A percentile compares a stretch with the other conserved stretches of the same genome.
These are phyloP conservation scores for Maudiozyma humilis DNA, from an alignment of 1,139 yeast genomes.

Conservation along the genomic window DNA sequence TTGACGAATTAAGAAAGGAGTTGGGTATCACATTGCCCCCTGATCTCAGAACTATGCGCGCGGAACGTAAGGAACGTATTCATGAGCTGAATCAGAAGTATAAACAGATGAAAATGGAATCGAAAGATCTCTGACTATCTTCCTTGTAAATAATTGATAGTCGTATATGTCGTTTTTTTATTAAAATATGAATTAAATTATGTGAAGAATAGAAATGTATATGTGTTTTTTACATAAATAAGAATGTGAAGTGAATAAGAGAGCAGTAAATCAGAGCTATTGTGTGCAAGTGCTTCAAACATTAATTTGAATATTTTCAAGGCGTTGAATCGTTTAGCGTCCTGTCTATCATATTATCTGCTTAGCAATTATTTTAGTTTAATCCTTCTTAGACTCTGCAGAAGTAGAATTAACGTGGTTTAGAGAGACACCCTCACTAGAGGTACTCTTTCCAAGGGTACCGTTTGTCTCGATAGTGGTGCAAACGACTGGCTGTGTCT, in stretches of 20 bases:
- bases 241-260: not conserved
- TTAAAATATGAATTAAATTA: slow-evolving; percentile 1
- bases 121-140: not conserved
- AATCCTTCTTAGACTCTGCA: not conserved
- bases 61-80: slow-evolving; percentile 21
- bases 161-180: not conserved
- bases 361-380: no score
- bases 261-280: no score
- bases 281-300: no score
- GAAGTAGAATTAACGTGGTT: slow-evolving; percentile 1
- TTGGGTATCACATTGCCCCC: slow-evolving; percentile 60
- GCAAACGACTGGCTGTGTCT: not conserved
- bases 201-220: not conserved
- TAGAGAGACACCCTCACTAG: not conserved
- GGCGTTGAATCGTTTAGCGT: not conserved
- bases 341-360: not conserved
- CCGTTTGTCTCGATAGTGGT: not conserved
- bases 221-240: no score
- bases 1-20: slow-evolving; percentile 61
- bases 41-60: slow-evolving; percentile 63
- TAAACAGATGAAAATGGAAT: slow-evolving; percentile 9
- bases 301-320: no score
- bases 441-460: not conserved
- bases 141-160: not conserved
- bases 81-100: slow-evolving; percentile 25